These are phyloP conservation scores for Quercus tomentella DNA, from an alignment of 331 rosid species.

Conservation along the genomic window DNA sequence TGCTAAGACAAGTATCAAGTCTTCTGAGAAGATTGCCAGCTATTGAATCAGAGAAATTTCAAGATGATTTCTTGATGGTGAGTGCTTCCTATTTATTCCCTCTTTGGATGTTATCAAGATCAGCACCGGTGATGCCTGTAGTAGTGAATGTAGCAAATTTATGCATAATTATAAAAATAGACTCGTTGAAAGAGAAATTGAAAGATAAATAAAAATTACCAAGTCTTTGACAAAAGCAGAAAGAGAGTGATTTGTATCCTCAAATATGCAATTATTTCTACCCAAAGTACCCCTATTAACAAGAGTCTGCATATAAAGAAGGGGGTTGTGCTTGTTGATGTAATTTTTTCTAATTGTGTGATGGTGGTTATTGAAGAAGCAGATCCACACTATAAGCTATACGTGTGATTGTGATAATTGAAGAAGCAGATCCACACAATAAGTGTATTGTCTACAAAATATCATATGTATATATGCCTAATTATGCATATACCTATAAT, in stretches of 20 bases:
- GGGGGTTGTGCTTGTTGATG: not conserved
- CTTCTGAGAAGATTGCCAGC: slow-evolving; percentile 91
- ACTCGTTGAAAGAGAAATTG: no score
- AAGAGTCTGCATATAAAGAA: not conserved
- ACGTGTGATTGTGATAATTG: not conserved
- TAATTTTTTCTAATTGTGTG: not conserved
- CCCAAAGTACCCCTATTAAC: not conserved
- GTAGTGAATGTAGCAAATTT: not conserved
- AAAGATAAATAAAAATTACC: no score
- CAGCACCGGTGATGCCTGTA: not conserved
- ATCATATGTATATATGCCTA: not conserved
- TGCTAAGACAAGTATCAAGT: slow-evolving; percentile 92
- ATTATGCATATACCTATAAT: not conserved
- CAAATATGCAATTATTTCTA: not conserved
- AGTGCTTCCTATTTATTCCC: slow-evolving; percentile 30
- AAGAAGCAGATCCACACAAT: no score
- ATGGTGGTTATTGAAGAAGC: not conserved
- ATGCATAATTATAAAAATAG: not conserved
- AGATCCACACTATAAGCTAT: not conserved
- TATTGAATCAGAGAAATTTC: slow-evolving; percentile 83
- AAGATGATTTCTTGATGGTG: slow-evolving; percentile 95
- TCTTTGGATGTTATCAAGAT: slow-evolving; percentile 11
- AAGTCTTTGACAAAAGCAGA: no score
- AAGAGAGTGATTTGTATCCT: no score
- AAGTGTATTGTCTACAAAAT: no score